phyloP scores from a whole-genome alignment of 768 basidiomycete genomes.

The Tephrocybe sp. region DNA sequence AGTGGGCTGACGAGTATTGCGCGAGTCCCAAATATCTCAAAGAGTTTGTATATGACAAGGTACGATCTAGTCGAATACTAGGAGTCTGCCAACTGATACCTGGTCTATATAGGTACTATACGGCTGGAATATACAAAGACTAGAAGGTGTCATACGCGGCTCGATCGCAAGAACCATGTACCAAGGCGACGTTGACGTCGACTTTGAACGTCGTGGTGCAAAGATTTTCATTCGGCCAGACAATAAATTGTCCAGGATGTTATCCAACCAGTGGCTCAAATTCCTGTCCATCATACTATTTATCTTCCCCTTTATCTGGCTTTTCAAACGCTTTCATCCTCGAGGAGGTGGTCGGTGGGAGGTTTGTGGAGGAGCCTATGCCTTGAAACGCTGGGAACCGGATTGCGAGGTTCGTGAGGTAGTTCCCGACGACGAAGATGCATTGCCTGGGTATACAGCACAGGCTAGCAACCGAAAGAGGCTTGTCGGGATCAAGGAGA shows the following conservation, averaged over 20 bases:
- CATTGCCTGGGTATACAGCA: slow-evolving; percentile 8
- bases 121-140: slow-evolving; percentile 46
- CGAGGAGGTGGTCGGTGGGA: slow-evolving; percentile 75
- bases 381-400: slow-evolving; percentile 55
- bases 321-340: slow-evolving; percentile 68
- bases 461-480: slow-evolving; percentile 20
- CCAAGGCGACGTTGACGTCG: slow-evolving; percentile 45
- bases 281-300: slow-evolving; percentile 66
- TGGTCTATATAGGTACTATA: slow-evolving; percentile 34
- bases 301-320: slow-evolving; percentile 81
- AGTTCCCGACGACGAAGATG: not conserved
- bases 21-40: slow-evolving; percentile 68
- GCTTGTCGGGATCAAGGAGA: slow-evolving; percentile 64
- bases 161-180: slow-evolving; percentile 46
- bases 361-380: slow-evolving; percentile 75
- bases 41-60: slow-evolving; percentile 77
- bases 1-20: slow-evolving; percentile 87
- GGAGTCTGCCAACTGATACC: slow-evolving; percentile 1
- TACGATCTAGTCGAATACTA: slow-evolving; percentile 22
- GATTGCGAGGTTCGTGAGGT: slow-evolving; percentile 1
- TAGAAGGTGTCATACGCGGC: slow-evolving; percentile 39
- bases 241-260: slow-evolving; percentile 61
- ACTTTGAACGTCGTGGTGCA: slow-evolving; percentile 45
- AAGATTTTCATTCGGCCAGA: slow-evolving; percentile 67
- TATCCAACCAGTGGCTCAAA: slow-evolving; percentile 72